phyloP scores from a whole-genome alignment of 352 stramenopile genomes.

The Thalassiosira livingstoniorum region DNA sequence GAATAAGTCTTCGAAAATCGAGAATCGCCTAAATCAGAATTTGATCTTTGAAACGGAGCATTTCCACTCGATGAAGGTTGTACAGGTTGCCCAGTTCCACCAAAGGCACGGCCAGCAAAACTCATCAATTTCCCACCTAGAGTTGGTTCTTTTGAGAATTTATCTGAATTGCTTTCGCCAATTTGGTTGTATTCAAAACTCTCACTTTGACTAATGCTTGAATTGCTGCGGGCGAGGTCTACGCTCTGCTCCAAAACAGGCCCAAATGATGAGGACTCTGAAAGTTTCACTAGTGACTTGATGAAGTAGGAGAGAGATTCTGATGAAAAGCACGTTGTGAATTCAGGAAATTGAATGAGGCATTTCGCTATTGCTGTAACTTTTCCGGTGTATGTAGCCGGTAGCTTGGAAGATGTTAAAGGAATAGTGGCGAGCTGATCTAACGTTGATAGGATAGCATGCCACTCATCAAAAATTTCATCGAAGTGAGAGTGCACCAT shows the following conservation, averaged over 20 bases:
- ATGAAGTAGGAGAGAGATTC: constrained; percentile 70
- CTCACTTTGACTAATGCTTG: constrained; percentile 23
- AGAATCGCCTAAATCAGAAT: constrained; percentile 23
- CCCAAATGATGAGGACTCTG: constrained; percentile 53
- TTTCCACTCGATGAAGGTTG: constrained; percentile 39
- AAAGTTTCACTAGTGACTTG: constrained; percentile 66
- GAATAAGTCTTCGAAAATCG: constrained; percentile 61
- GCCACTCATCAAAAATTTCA: constrained; percentile 81
- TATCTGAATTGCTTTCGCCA: background rate
- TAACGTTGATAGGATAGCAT: constrained; percentile 81
- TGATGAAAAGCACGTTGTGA: constrained; percentile 80
- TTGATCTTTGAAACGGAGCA: constrained; percentile 31
- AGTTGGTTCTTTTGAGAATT: constrained; percentile 45
- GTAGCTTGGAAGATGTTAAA: constrained; percentile 78
- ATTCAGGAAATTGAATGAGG: constrained; percentile 73
- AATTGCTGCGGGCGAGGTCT: constrained; percentile 30
- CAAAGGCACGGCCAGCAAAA: constrained; percentile 82
- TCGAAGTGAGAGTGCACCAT: constrained; percentile 80
- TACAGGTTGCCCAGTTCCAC: constrained; percentile 49
- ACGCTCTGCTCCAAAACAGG: constrained; percentile 41
- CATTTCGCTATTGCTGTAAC: constrained; percentile 69
- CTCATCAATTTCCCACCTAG: constrained; percentile 83
- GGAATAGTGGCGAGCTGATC: constrained; percentile 77
- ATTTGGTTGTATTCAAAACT: constrained; percentile 24
- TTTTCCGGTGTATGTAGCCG: constrained; percentile 62